Base-by-base conservation (phyloP, 2,329 filamentous ascomycete species). In the Apiospora arundinis region DNA sequence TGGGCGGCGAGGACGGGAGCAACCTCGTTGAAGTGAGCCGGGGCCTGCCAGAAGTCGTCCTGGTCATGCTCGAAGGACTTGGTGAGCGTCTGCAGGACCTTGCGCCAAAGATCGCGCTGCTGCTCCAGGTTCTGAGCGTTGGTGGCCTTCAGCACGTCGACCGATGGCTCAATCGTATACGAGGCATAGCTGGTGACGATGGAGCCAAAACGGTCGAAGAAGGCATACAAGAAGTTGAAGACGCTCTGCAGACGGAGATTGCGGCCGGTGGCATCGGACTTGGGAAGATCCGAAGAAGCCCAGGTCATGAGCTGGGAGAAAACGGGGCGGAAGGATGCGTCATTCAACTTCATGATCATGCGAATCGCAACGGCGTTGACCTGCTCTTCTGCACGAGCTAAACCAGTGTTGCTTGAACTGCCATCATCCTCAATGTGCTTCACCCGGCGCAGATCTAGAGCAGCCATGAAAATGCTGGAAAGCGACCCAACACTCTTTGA, bases 331-430 rank as follows among this genome's bases (percentile, higher is more conserved):
- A 99, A 99, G 0, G 93, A 91, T 0, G 93, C 92, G 79, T 99
- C 96, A 82, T 98, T 98, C 73, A 99, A 89, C 85, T 98, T 98
- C 85, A 97, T 94, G 70, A 97, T 93, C 91, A 98, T 96, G 81
- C 94, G 93, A 72, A 99, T 89, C 0, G 92, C 90, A 16, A 92
- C 90, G 12, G 92, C 89, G 78, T 94, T 92, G 75, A 93, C 78
- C 14, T 86, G 84, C 1, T 84, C 83, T 79, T 97, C 94, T 16
- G 94, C 85, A 56, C 86, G 84, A 25, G 85, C 81, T 7, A 93
- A 80, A 63, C 88, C 83, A 18, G 87, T 78, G 46, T 85, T 80
- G 14, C 77, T 76, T 70, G 77, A 76, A 70, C 78, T 80, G 32
- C 85, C 80, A 1, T 88, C 83, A 44, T 86, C 83, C 72, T 87